Evolutionary conservation across 768 basidiomycete species (phyloP), one percentile per base, ranked within the genome.

Genomic region (Termitomyces sp.): DNA sequence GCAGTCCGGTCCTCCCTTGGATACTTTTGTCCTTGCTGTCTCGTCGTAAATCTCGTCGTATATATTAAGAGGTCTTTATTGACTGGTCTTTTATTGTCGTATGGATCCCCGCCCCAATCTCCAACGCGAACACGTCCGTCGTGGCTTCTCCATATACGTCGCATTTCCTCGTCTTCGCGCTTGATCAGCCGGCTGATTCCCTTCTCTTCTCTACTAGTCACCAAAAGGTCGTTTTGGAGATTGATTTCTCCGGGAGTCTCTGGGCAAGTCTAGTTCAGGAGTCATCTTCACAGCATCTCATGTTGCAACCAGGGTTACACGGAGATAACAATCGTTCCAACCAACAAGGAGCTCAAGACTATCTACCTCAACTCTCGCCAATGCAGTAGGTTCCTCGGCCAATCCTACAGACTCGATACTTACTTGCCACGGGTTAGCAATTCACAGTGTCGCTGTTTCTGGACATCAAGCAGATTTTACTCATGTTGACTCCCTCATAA

Each of bases 141-240:
- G 90, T 73, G 91, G 91, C 65, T 93, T 94, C 81, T 80, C 86
- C 67, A 85, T 93, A 92, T 93, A 89, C 83, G 91, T 91, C 64
- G 66, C 66, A 59, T 74, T 60, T 61, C 53, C 60, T 65, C 74
- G 64, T 35, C 56, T 70, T 57, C 55, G 45, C 53, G 56, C 61
- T 55, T 32, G 45, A 51, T 51, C 50, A 39, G 49, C 54, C 53
- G 69, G 65, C 73, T 80, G 81, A 83, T 69, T 76, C 70, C 63
- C 4, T 59, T 69, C 64, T 68, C 64, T 70, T 84, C 70, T 86
- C 70, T 85, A 93, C 88, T 86, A 91, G 89, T 74, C 91, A 96
- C 74, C 96, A 98, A 81, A 93, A 93, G 70, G 94, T 97, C 50
- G 90, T 91, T 59, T 76, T 98, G 63, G 93, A 96, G 74, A 85